Percentiles rank a stretch among this genome's conserved stretches.
These are phyloP conservation scores for Penicillium soppii DNA, from an alignment of 495 filamentous ascomycete genomes.

Conservation along the genomic window DNA sequence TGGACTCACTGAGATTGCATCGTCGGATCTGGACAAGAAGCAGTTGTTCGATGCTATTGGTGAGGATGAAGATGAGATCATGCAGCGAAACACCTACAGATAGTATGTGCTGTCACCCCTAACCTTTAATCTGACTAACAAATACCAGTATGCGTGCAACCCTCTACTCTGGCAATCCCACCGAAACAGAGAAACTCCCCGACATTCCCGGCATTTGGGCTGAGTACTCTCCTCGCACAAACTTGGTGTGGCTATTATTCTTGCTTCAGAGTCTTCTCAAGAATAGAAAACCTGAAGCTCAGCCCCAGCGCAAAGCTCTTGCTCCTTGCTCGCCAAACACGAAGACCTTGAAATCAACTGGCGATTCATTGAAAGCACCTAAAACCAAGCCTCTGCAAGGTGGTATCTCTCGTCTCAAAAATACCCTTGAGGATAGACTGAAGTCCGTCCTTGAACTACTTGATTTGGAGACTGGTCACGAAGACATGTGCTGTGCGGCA, in stretches of 20 bases:
- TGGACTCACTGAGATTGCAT: slow-evolving; percentile 36
- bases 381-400: slow-evolving; percentile 10
- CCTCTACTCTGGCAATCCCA: slow-evolving; percentile 37
- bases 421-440: slow-evolving; percentile 35
- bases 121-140: background rate
- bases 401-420: slow-evolving; percentile 24
- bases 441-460: slow-evolving; percentile 34
- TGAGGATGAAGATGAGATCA: slow-evolving; percentile 41
- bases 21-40: slow-evolving; percentile 46
- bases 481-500: slow-evolving; percentile 51
- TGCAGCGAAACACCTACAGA: slow-evolving; percentile 43
- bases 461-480: slow-evolving; percentile 39
- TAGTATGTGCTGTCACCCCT: slow-evolving; percentile 29
- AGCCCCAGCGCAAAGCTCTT: slow-evolving; percentile 30
- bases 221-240: slow-evolving; percentile 47
- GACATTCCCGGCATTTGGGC: slow-evolving; percentile 44
- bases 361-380: slow-evolving; percentile 5
- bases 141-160: slow-evolving; percentile 39
- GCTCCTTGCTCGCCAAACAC: slow-evolving; percentile 38
- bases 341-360: slow-evolving; percentile 8
- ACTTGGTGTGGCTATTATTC: slow-evolving; percentile 52
- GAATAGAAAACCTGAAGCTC: slow-evolving; percentile 31
- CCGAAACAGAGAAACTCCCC: slow-evolving; percentile 27
- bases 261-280: slow-evolving; percentile 47
- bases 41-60: slow-evolving; percentile 47